Conservation (phyloP, 768 basidiomycete species). For the Cytidiella melzeri region DNA sequence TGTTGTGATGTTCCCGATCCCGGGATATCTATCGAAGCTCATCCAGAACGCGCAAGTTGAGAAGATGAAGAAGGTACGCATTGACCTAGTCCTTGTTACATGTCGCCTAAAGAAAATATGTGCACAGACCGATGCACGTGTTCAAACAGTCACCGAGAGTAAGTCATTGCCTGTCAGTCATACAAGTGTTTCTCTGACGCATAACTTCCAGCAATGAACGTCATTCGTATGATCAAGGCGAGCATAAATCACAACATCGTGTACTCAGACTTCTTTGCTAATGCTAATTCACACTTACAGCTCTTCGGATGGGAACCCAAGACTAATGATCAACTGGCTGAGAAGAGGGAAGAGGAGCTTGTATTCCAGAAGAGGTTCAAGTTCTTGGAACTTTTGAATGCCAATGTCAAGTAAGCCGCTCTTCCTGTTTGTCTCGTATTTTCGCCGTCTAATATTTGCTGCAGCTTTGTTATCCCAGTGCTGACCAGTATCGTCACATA, state of each 20-base stretch:
- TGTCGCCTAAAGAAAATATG: not conserved
- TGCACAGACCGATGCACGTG: constrained; percentile 39
- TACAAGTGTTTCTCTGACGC: not conserved
- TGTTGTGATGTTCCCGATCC: constrained; percentile 37
- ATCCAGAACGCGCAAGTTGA: constrained; percentile 32
- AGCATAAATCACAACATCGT: too few relatives aligned
- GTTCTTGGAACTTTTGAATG: constrained; percentile 42
- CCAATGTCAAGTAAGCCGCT: constrained; percentile 32
- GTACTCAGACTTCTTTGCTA: not conserved
- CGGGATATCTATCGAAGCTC: constrained; percentile 34
- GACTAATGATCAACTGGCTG: constrained; percentile 45
- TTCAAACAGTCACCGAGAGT: constrained; percentile 41
- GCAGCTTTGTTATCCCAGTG: constrained; percentile 54
- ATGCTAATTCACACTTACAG: constrained; percentile 12
- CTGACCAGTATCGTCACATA: constrained; percentile 62
- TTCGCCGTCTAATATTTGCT: constrained; percentile 31
- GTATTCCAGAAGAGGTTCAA: constrained; percentile 45
- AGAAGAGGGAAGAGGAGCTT: constrained; percentile 57
- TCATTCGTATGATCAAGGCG: constrained; percentile 44
- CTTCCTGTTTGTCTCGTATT: not conserved
- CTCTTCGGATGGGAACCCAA: constrained; percentile 38
- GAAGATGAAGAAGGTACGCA: constrained; percentile 33
- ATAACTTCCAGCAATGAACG: constrained; percentile 21
- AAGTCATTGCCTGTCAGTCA: not conserved
- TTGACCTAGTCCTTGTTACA: not conserved